Conservation (phyloP, 1,284 basidiomycete genomes). For the Phellopilus nigrolimitatus region DNA sequence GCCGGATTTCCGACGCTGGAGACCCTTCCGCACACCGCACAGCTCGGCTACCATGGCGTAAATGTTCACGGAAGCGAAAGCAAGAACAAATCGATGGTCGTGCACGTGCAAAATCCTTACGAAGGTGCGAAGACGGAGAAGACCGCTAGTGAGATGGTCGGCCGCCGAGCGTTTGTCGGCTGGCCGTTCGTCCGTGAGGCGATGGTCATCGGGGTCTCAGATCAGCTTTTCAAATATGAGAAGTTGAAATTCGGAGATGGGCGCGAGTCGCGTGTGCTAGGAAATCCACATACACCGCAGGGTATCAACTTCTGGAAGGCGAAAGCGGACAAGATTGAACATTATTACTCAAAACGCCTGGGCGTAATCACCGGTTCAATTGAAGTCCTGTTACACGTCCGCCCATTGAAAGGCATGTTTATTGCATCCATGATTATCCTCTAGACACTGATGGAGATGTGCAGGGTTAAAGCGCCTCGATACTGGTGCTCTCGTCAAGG, state of each 20-base stretch:
- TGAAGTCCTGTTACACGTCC: slow-evolving; percentile 78
- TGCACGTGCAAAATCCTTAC: slow-evolving; percentile 77
- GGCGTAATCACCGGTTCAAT: slow-evolving; percentile 84
- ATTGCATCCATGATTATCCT: slow-evolving; percentile 6
- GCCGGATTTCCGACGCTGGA: slow-evolving; percentile 96
- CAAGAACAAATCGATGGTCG: slow-evolving; percentile 88
- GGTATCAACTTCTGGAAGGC: slow-evolving; percentile 69
- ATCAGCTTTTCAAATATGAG: slow-evolving; percentile 86
- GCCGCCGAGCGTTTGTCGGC: slow-evolving; percentile 73
- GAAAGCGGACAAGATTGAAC: slow-evolving; percentile 78
- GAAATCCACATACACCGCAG: slow-evolving; percentile 66
- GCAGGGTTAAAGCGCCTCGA: slow-evolving; percentile 85
- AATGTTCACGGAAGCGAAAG: slow-evolving; percentile 92
- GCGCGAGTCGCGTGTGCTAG: slow-evolving; percentile 53
- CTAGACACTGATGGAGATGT: slow-evolving; percentile 7
- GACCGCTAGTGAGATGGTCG: slow-evolving; percentile 73
- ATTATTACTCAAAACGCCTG: slow-evolving; percentile 83
- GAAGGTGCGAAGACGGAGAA: slow-evolving; percentile 68
- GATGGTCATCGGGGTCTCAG: slow-evolving; percentile 81
- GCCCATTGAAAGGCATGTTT: slow-evolving; percentile 76
- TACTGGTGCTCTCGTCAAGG: slow-evolving; percentile 88
- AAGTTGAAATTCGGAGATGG: slow-evolving; percentile 54
- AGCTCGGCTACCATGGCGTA: slow-evolving; percentile 83
- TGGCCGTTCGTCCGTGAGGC: slow-evolving; percentile 98
- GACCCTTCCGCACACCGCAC: slow-evolving; percentile 78